Base-by-base conservation (phyloP, 2,329 filamentous ascomycete species). In the Talaromyces atroroseus region DNA sequence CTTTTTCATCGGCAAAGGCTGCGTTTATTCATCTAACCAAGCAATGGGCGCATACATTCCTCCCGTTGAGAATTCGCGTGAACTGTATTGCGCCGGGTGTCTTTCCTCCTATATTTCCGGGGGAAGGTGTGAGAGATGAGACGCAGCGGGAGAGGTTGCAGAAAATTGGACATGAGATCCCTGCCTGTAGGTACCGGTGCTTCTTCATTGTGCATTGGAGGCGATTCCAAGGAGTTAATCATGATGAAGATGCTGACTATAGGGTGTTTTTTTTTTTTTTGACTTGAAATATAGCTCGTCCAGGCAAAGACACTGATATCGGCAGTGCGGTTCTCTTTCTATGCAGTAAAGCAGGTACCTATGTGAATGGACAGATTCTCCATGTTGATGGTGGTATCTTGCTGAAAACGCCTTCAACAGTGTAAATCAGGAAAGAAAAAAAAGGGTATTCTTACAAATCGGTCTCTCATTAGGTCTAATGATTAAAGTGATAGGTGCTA, bases 231-330 rank as follows among this genome's bases (percentile, higher is more conserved):
- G 18, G 18, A 2, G 3, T 26, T 8, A 10, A 18, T 11, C 20
- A 5, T n/a, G n/a, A n/a, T n/a, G n/a, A 24, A 24, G 14, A 40
- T 24, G 6, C 48, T 50, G 38, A 50, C 38, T 29, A 4, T 14
- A 29, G n/a, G n/a, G 7, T 29, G 26, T 29, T 29, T 54, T 53
- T 47, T 49, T 38, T 42, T 36, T n/a, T n/a, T n/a, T n/a, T n/a
- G n/a, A n/a, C n/a, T n/a, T n/a, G n/a, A 46, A 24, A 40, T 36
- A 10, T 36, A 66, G 65, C 61, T 23, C 61, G 65, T 29, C 81
- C 81, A 0, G 83, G 82, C 0, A 78, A 81, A 24, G 83, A 85
- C 60, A 67, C 78, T 32, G 82, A 85, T 63, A 84, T 85, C 76
- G 82, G 80, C 0, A 75, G 76, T 44, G 79, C 79, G 0, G 74